Base-by-base conservation (phyloP, 768 basidiomycete species). In the Gelatoporia subvermispora region DNA sequence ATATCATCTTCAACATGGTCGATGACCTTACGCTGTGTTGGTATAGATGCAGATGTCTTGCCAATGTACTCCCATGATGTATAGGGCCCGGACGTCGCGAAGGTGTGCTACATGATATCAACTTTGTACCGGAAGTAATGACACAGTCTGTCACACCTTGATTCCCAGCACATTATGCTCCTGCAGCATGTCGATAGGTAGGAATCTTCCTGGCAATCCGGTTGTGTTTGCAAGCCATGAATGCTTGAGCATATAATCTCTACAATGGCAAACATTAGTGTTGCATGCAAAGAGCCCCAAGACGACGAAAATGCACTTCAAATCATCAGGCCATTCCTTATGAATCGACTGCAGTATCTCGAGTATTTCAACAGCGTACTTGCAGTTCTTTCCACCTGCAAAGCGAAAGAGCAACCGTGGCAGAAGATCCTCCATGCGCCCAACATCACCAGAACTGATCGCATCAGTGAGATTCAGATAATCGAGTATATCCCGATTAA, bases 131-230 rank as follows among this genome's bases (percentile, higher is more conserved):
- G 22, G 17, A 10, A 8, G 22, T 4, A 38, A n/a, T 41, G 21
- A n/a, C 8, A 48, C 9, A 8, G n/a, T 8, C 16, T 16, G n/a
- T 41, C 52, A n/a, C 2, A 66, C 65, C 50, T 72, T 71, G 3
- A 69, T 62, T 35, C 68, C 68, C 52, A 60, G 63, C 28, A 73
- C 63, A 45, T 69, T 71, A 21, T 65, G 57, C 41, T 73, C 69
- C 45, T 70, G 65, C 1, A 62, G 60, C 34, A 56, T 52, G 48
- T 72, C 68, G 1, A 72, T 47, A 0, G 66, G 56, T 11, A 57
- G 47, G 45, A 60, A 66, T 5, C n/a, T 21, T 9, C 54, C n/a
- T 8, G 41, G 56, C 2, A 52, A 48, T 1, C 68, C 68, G 1
- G 57, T 55, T 4, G 54, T 20, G 37, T 58, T 55, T 4, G 28